phyloP scores from a whole-genome alignment of 2,329 filamentous ascomycete species.

The Botrytis cinerea region DNA sequence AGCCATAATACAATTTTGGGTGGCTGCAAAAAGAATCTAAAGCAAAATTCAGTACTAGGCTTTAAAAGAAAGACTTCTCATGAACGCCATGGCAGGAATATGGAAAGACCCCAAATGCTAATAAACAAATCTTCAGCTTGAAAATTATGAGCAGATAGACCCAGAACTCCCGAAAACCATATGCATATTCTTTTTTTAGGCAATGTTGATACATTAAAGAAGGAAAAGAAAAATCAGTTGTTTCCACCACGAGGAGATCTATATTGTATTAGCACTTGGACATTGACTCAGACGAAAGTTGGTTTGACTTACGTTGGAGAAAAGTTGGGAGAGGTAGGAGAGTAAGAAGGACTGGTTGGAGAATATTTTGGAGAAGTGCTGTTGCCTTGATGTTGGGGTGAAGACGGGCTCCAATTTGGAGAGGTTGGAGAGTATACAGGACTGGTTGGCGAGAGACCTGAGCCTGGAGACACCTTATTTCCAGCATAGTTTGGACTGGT shows the following conservation, averaged over 20 bases:
- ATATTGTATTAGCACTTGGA: constrained; percentile 22
- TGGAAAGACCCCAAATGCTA: constrained; percentile 26
- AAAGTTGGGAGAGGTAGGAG: constrained; percentile 38
- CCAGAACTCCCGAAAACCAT: constrained; percentile 24
- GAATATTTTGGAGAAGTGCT: constrained; percentile 46
- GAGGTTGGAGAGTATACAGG: constrained; percentile 40
- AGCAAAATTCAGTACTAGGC: constrained; percentile 5
- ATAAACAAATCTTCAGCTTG: constrained; percentile 24
- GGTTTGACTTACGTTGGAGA: constrained; percentile 35
- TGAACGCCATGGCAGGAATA: constrained; percentile 19
- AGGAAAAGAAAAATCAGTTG: constrained; percentile 23
- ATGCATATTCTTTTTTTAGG: constrained; percentile 30
- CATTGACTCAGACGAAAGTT: not conserved
- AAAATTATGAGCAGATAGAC: constrained; percentile 21
- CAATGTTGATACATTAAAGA: constrained; percentile 38
- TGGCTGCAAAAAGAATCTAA: constrained; percentile 24
- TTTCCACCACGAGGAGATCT: constrained; percentile 36
- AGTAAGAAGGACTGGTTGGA: constrained; percentile 37
- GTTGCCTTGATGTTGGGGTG: constrained; percentile 35
- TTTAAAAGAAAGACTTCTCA: constrained; percentile 22
- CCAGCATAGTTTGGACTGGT: constrained; percentile 38
- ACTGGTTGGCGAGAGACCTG: constrained; percentile 39
- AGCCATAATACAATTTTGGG: constrained; percentile 29
- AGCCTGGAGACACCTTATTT: constrained; percentile 37
- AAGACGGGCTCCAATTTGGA: constrained; percentile 40